Evolutionary conservation across 768 basidiomycete genomes (phyloP).

Genomic region (Floccularia luteovirens): DNA sequence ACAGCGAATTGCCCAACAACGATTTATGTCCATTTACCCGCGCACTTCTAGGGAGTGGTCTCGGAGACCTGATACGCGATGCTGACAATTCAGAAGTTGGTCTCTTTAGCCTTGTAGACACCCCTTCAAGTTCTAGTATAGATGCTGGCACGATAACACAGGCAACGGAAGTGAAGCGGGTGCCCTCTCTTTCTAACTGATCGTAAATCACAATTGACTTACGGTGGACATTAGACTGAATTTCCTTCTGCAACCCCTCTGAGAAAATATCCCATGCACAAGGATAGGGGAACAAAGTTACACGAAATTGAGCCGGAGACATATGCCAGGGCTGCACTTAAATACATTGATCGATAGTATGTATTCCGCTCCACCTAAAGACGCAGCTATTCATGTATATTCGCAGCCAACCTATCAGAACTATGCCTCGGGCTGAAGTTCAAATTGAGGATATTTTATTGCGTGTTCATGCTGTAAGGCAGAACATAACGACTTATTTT

Average conservation of each 20-base stretch:
- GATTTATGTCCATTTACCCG: conserved; percentile 44
- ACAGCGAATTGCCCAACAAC: conserved; percentile 10
- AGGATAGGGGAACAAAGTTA: conserved; percentile 28
- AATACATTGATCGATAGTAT: conserved; percentile 73
- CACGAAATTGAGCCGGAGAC: conserved; percentile 61
- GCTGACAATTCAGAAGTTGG: conserved; percentile 73
- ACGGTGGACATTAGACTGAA: conserved; percentile 15
- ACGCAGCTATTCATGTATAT: conserved; percentile 5
- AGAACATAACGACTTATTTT: conserved; percentile 49
- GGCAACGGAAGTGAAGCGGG: conserved; percentile 45
- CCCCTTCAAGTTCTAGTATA: conserved; percentile 15
- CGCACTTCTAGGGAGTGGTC: conserved; percentile 53
- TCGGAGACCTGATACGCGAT: conserved; percentile 77
- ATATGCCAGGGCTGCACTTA: conserved; percentile 68
- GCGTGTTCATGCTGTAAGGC: conserved; percentile 35
- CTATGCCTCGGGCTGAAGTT: conserved; percentile 42
- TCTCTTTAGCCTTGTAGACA: conserved; percentile 54
- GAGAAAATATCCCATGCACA: conserved; percentile 32
- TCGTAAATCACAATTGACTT: neutral
- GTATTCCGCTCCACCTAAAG: conserved; percentile 16
- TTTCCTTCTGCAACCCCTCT: conserved; percentile 71
- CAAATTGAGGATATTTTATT: conserved; percentile 36
- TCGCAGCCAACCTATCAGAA: conserved; percentile 31
- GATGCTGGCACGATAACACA: conserved; percentile 22
- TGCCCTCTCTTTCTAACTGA: conserved; percentile 8